Percentiles rank a stretch among this genome's conserved stretches.
Conservation (phyloP, 2,329 filamentous ascomycete species). For the Phialophora expanda region DNA sequence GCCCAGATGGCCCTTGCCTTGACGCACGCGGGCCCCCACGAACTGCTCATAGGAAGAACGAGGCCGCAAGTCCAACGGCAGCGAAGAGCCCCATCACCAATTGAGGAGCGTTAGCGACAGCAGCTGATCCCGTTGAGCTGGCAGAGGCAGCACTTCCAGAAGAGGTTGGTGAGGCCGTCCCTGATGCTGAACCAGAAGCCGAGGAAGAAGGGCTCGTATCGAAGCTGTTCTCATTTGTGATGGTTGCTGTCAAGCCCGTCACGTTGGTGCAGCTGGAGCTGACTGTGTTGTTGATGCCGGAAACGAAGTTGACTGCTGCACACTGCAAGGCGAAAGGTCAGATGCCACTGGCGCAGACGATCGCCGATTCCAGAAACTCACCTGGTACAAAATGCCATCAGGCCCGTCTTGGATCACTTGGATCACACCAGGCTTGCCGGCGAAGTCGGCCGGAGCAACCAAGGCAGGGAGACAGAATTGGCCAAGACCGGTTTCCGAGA, state of each 20-base stretch:
- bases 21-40: too few species aligned
- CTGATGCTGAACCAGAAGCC: slow-evolving; percentile 13
- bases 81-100: slow-evolving; percentile 18
- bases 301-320: slow-evolving; percentile 37
- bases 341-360: background rate
- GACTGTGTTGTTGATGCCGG: slow-evolving; percentile 28
- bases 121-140: slow-evolving; percentile 20
- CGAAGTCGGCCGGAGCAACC: slow-evolving; percentile 38
- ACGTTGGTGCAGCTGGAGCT: slow-evolving; percentile 62
- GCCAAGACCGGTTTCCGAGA: slow-evolving; percentile 66
- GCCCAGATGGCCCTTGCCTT: background rate
- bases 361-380: slow-evolving; percentile 7
- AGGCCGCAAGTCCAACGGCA: slow-evolving; percentile 22
- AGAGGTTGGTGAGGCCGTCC: slow-evolving; percentile 3
- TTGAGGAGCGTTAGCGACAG: slow-evolving; percentile 18
- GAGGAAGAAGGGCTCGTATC: slow-evolving; percentile 26
- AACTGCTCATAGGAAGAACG: slow-evolving; percentile 19
- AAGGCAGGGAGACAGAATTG: slow-evolving; percentile 70
- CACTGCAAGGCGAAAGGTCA: slow-evolving; percentile 27
- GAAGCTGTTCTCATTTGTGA: slow-evolving; percentile 32
- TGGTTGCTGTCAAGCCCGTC: slow-evolving; percentile 58
- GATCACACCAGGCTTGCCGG: slow-evolving; percentile 29
- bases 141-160: slow-evolving; percentile 15
- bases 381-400: slow-evolving; percentile 36
- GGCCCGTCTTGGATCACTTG: slow-evolving; percentile 33